These are phyloP conservation scores for Trypanosoma lewisi DNA, from an alignment of 208 protist species.

Conservation along the genomic window DNA sequence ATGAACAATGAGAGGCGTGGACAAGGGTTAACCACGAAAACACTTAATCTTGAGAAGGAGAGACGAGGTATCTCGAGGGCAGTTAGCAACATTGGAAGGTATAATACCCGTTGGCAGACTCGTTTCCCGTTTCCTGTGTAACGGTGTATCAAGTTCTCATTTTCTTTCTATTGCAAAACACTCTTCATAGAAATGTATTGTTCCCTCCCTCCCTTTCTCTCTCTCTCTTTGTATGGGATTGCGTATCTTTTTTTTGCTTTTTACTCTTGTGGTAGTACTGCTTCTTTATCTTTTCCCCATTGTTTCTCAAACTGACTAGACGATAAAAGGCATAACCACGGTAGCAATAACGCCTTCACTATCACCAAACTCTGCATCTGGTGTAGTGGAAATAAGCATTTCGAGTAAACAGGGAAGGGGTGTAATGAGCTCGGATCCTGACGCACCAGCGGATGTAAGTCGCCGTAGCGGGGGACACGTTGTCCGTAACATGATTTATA, in stretches of 20 bases:
- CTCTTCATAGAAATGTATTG: not conserved
- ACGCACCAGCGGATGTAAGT: conserved; percentile 50
- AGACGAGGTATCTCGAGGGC: conserved; percentile 63
- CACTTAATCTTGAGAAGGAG: conserved; percentile 57
- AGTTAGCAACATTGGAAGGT: conserved; percentile 65
- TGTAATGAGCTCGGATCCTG: conserved; percentile 72
- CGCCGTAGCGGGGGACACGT: conserved; percentile 67
- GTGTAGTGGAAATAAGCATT: not conserved
- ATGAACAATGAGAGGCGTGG: conserved; percentile 87
- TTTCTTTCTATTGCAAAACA: too few species aligned
- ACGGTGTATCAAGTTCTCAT: conserved; percentile 2
- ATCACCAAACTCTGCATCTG: not conserved
- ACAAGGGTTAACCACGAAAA: conserved; percentile 76
- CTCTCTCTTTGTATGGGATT: not conserved
- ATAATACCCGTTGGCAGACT: conserved; percentile 78
- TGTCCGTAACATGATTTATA: conserved; percentile 83
- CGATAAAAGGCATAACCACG: not conserved
- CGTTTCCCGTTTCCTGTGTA: conserved; percentile 78
- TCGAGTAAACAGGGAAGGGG: not conserved
- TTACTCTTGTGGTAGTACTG: not conserved
- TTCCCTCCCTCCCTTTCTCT: not conserved
- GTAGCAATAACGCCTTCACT: not conserved
- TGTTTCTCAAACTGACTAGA: not conserved
- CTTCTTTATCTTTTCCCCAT: conserved; percentile 1
- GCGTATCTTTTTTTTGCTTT: conserved; percentile 1